Evolutionary conservation across 495 filamentous ascomycete genomes (phyloP).

Genomic region (Cudoniella acicularis): DNA sequence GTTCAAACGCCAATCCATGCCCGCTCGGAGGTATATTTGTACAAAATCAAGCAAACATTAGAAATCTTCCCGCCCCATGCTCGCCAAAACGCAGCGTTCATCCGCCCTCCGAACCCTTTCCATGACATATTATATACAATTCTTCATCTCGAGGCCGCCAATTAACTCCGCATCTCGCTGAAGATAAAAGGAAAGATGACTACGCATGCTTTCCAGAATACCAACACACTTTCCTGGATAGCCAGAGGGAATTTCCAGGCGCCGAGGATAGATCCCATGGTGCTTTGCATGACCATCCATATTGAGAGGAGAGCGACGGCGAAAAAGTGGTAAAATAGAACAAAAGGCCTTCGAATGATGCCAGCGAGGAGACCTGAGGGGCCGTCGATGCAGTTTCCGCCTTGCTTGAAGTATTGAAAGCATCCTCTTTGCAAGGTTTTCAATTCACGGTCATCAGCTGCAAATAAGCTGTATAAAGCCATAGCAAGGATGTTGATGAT

Average conservation of each 20-base stretch:
- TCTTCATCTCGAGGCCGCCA: neutral
- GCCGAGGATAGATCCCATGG: slow-evolving; percentile 40
- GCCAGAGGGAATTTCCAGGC: slow-evolving; percentile 57
- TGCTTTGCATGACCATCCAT: slow-evolving; percentile 63
- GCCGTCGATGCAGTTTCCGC: slow-evolving; percentile 64
- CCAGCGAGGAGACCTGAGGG: slow-evolving; percentile 83
- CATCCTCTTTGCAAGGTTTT: slow-evolving; percentile 82
- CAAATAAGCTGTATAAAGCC: slow-evolving; percentile 86
- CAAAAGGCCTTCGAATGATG: slow-evolving; percentile 69
- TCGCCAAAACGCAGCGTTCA: neutral
- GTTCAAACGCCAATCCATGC: neutral
- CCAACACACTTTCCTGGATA: slow-evolving; percentile 54
- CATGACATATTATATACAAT: slow-evolving; percentile 1
- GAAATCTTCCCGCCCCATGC: neutral
- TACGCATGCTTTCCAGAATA: slow-evolving; percentile 84
- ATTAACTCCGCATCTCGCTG: slow-evolving; percentile 22
- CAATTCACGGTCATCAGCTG: slow-evolving; percentile 76
- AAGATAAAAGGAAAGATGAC: slow-evolving; percentile 85
- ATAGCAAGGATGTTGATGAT: slow-evolving; percentile 96
- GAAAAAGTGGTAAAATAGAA: slow-evolving; percentile 92
- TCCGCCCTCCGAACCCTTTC: neutral
- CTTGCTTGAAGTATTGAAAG: slow-evolving; percentile 86
- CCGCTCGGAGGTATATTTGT: neutral
- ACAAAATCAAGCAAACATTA: neutral
- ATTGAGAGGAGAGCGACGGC: slow-evolving; percentile 85